These are phyloP conservation scores for Pyrenochaeta sp. DNA, from an alignment of 2,329 filamentous ascomycete species.

Conservation along the genomic window DNA sequence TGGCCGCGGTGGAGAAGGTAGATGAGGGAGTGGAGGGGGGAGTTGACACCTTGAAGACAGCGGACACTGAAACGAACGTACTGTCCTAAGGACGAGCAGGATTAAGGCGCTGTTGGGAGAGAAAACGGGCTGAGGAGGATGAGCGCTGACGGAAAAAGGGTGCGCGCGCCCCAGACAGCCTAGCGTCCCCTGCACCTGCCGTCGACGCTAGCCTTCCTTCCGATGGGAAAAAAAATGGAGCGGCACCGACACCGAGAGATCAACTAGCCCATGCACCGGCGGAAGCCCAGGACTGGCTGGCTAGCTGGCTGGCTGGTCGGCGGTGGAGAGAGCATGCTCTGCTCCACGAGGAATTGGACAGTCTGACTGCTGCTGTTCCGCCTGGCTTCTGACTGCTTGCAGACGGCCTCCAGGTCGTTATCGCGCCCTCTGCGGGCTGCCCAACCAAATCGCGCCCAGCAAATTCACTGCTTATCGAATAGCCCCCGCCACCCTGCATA, in stretches of 20 bases:
- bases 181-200: conserved; percentile 16
- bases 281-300: conserved; percentile 3
- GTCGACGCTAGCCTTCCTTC: conserved; percentile 12
- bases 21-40: conserved; percentile 9
- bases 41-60: conserved; percentile 19
- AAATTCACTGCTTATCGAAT: conserved; percentile 10
- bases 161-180: conserved; percentile 11
- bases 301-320: neutral
- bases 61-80: conserved; percentile 39
- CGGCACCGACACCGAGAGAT: conserved; percentile 9
- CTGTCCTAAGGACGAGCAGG: conserved; percentile 31
- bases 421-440: conserved; percentile 10
- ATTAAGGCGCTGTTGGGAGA: conserved; percentile 19
- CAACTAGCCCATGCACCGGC: conserved; percentile 11
- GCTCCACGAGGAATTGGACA: neutral
- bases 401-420: conserved; percentile 3
- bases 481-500: conserved; percentile 28
- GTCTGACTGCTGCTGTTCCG: conserved; percentile 3
- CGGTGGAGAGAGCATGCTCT: neutral
- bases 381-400: neutral
- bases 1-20: conserved; percentile 19
- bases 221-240: conserved; percentile 8
- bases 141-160: conserved; percentile 5
- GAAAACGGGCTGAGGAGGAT: conserved; percentile 18
- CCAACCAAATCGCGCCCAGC: conserved; percentile 27